Evolutionary conservation across 2,329 filamentous ascomycete species (phyloP), one percentile per base, ranked within the genome.

Genomic region (Emmonsiellopsis sp.): DNA sequence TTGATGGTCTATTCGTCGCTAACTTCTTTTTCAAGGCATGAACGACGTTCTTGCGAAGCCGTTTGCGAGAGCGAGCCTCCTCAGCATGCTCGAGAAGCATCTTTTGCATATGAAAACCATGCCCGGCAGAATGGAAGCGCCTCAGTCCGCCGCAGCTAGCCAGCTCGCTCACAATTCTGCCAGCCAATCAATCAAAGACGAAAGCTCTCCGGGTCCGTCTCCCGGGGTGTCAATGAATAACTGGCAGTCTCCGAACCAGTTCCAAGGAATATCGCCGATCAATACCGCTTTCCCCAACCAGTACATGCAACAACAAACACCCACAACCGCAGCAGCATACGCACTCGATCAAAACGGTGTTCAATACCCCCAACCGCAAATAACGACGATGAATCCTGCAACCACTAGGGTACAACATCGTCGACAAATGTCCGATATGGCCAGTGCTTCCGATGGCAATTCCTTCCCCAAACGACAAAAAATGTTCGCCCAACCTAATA

Each of bases 21-120:
- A 30, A 16, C 3, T 40, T 26, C 6, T 7, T 50, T 30, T 9
- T 9, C 8, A 61, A 95, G 91, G 92, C 43, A 96, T 98, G 91
- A 94, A 95, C 65, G 93, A 95, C 65, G 92, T 98, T 15, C 75
- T 98, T 56, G 92, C 93, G 0, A 98, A 98, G 67, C 93, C 93
- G 0, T 98, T 98, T 68, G 98, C 93, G 4, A 86, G 87, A 63
- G 87, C 90, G 61, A 88, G 87, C 40, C 88, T 93, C 75, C 79
- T 89, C 53, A 84, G 86, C 59, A 86, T 95, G 73, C 78, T 98
- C 32, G 88, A 93, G 70, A 94, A 92, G 65, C 89, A 96, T 66
- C 77, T 97, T 49, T 79, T 82, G n/a, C 86, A 90, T 66, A 78
- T 95, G 56, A 84, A 94, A 65, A 89, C 89, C 65, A 80, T 78